A percentile compares a stretch with the other conserved stretches of the same genome.
These are phyloP conservation scores for Lentinula edodes DNA, from an alignment of 768 basidiomycete species.

Conservation along the genomic window DNA sequence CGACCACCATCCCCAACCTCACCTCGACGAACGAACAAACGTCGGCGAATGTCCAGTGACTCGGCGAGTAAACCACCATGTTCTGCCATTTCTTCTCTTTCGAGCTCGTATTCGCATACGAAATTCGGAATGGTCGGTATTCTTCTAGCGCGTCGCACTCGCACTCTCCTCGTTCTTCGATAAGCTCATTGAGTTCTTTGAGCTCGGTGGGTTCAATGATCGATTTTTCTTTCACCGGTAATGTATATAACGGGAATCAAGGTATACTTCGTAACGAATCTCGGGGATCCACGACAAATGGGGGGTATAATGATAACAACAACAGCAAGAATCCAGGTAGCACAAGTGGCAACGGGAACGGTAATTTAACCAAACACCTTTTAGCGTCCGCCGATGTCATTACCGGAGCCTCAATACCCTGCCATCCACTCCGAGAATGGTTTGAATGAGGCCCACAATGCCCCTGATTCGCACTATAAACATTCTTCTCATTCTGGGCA, in stretches of 20 bases:
- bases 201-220: slow-evolving; percentile 29
- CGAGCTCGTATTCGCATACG: slow-evolving; percentile 21
- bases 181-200: slow-evolving; percentile 17
- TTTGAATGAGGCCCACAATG: not conserved
- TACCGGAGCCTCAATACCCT: slow-evolving; percentile 33
- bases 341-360: not conserved
- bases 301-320: slow-evolving; percentile 20
- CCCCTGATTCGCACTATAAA: not conserved
- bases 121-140: slow-evolving; percentile 42
- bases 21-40: slow-evolving; percentile 49
- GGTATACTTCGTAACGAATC: too few species aligned
- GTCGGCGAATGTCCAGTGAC: slow-evolving; percentile 65
- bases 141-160: slow-evolving; percentile 51
- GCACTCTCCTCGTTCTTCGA: slow-evolving; percentile 57
- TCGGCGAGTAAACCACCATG: slow-evolving; percentile 49
- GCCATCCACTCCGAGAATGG: not conserved
- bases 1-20: not conserved
- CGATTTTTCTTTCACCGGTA: slow-evolving; percentile 45
- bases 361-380: slow-evolving; percentile 38
- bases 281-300: too few species aligned
- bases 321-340: not conserved
- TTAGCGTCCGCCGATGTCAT: slow-evolving; percentile 77
- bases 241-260: not conserved
- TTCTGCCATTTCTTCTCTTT: slow-evolving; percentile 59
- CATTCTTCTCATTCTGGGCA: not conserved